Evolutionary conservation across 1,139 yeast species (phyloP).

Genomic region (Lodderomyces margitis): DNA sequence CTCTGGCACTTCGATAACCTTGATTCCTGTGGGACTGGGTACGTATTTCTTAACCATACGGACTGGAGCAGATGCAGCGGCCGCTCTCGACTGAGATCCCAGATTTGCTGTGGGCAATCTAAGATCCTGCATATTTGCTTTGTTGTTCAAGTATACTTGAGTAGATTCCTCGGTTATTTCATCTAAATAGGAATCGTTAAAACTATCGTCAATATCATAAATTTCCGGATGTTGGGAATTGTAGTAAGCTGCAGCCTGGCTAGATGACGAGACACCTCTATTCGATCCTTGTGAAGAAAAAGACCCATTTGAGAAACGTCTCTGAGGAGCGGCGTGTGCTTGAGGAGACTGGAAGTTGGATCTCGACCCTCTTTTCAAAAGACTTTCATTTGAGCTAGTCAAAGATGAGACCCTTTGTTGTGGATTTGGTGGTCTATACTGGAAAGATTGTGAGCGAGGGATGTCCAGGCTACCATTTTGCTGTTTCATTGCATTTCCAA

Average conservation of each 20-base stretch:
- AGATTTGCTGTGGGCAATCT: constrained; percentile 16
- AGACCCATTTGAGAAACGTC: constrained; percentile 19
- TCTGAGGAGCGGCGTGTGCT: constrained; percentile 12
- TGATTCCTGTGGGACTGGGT: constrained; percentile 49
- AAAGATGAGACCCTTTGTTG: constrained; percentile 6
- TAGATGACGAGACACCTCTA: constrained; percentile 6
- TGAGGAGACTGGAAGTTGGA: constrained; percentile 10
- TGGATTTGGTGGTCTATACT: constrained; percentile 3
- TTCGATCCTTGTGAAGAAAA: constrained; percentile 13
- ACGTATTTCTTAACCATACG: constrained; percentile 49
- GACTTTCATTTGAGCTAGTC: constrained; percentile 14
- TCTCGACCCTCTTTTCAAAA: constrained; percentile 18
- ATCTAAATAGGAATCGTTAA: constrained; percentile 30
- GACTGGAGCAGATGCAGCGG: constrained; percentile 13
- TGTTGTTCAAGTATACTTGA: constrained; percentile 20
- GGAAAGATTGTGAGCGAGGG: constrained; percentile 7
- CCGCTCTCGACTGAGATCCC: neutral
- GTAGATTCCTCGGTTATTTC: constrained; percentile 27
- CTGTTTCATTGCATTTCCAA: constrained; percentile 29
- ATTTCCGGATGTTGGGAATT: constrained; percentile 10
- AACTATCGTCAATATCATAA: constrained; percentile 30
- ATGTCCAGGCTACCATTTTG: constrained; percentile 4
- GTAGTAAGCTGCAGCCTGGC: constrained; percentile 1
- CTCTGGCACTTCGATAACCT: constrained; percentile 48
- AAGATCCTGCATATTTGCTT: constrained; percentile 26